phyloP scores from a whole-genome alignment of 306 rosid species.

The Prosopis cineraria region DNA sequence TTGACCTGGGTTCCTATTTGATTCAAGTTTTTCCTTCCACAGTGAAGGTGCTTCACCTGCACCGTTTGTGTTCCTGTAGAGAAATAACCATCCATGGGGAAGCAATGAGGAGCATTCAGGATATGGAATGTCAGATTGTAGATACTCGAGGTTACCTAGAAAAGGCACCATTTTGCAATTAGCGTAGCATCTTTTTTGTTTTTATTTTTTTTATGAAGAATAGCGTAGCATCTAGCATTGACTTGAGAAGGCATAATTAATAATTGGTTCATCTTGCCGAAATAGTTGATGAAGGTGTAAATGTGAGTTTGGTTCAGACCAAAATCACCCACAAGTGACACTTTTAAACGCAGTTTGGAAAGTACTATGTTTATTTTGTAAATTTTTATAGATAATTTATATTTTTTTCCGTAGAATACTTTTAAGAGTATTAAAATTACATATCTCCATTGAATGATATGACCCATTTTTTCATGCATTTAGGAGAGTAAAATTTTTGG shows the following conservation, averaged over 20 bases:
- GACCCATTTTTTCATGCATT: too few relatives aligned
- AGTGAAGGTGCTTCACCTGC: not conserved
- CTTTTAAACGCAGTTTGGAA: too few relatives aligned
- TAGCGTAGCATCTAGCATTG: not conserved
- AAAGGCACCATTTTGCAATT: slow-evolving; percentile 17
- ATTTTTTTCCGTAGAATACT: too few relatives aligned
- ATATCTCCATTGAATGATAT: too few relatives aligned
- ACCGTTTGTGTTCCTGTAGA: not conserved
- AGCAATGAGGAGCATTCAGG: not conserved
- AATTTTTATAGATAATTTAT: too few relatives aligned
- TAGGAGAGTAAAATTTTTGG: too few relatives aligned
- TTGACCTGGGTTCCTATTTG: slow-evolving; percentile 21
- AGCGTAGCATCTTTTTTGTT: too few relatives aligned
- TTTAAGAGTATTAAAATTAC: too few relatives aligned
- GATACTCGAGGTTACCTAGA: not conserved
- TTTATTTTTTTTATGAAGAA: too few relatives aligned
- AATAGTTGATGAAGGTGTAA: not conserved
- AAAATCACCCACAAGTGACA: not conserved
- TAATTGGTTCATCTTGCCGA: not conserved
- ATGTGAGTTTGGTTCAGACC: not conserved
- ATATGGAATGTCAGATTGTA: not conserved
- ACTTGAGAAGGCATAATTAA: slow-evolving; percentile 1
- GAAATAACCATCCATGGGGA: not conserved
- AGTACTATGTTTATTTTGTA: too few relatives aligned
- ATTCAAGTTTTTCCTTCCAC: not conserved